A percentile compares a stretch with the other conserved stretches of the same genome.
Evolutionary conservation across 169 alveolate genomes (phyloP).

Genomic region (Babesia gibsoni): DNA sequence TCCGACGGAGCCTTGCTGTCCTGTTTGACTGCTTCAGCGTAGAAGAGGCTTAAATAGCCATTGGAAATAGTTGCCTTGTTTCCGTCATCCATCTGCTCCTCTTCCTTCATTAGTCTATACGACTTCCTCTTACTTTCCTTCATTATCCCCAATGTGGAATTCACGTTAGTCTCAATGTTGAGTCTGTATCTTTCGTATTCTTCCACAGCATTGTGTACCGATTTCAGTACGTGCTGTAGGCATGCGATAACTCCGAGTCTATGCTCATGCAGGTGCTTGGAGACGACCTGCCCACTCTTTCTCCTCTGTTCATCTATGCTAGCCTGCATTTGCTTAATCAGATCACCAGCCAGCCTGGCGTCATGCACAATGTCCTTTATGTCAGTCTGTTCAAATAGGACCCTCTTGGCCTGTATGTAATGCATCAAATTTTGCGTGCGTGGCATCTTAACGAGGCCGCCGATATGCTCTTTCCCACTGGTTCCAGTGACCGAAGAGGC

Average conservation of each 20-base stretch:
- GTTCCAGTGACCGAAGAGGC: not conserved
- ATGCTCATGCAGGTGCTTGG: slow-evolving; percentile 28
- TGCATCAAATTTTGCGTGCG: not conserved
- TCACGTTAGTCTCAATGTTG: slow-evolving; percentile 36
- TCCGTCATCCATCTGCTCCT: not conserved
- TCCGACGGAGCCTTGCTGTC: not conserved
- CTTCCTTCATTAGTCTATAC: not conserved
- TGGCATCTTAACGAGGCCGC: slow-evolving; percentile 27
- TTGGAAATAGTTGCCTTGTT: not conserved
- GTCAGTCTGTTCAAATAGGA: slow-evolving; percentile 28
- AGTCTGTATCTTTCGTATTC: slow-evolving; percentile 39
- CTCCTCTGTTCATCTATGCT: slow-evolving; percentile 14
- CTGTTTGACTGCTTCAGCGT: not conserved
- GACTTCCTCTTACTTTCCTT: slow-evolving; percentile 27
- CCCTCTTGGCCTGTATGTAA: slow-evolving; percentile 30
- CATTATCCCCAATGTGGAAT: slow-evolving; percentile 15
- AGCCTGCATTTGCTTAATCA: slow-evolving; percentile 33
- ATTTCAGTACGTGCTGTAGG: slow-evolving; percentile 36
- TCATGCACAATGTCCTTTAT: slow-evolving; percentile 58
- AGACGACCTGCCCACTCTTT: not conserved
- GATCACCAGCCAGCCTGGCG: slow-evolving; percentile 41
- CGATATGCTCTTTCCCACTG: slow-evolving; percentile 1
- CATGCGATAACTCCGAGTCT: slow-evolving; percentile 49
- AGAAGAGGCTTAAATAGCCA: slow-evolving; percentile 2
- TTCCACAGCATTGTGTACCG: slow-evolving; percentile 31